Base-by-base conservation (phyloP, 2,329 filamentous ascomycete genomes). In the Daldinia eschscholtzii region DNA sequence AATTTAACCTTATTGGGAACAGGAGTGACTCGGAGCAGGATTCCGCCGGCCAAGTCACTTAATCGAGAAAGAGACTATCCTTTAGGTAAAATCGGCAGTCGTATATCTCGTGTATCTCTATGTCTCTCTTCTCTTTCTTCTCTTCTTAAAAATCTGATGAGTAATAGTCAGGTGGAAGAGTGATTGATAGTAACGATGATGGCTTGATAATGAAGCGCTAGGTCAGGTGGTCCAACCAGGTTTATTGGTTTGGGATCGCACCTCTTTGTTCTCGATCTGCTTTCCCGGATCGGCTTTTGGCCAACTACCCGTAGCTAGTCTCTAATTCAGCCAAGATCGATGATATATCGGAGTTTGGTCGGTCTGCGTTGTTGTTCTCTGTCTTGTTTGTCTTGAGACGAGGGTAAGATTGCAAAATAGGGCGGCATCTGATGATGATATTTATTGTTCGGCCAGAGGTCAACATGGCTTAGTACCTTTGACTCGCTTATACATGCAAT, bases 171-270 rank as follows among this genome's bases (percentile, higher is more conserved):
- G 67, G 70, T 70, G 70, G 55, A 48, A 48, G 46, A 60, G 33
- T 18, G 9, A 33, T 37, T 18, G 9, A 33, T 37, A 64, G 55
- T 61, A 67, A 70, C 59, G 67, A 70, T 69, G 61, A 69, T 71
- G 69, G 69, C 41, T 71, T 71, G 69, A 71, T 71, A 69, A 71
- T 71, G 66, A 71, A 69, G 52, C 57, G 55, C 66, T 69, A 46
- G 61, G 66, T 71, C 69, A 71, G 69, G 63, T 69, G 69, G 66
- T 53, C 48, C 57, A 57, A 57, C 7, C 52, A 57, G 39, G 44
- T 4, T 50, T 69, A 58, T 69, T 30, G 57, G 59, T 60, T 58
- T 66, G 23, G 39, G 44, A 18, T 18, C 55, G 59, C 53, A 44
- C 59, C 53, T 39, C 66, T 69, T 69, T 71, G 66, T 71, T 48